Conservation (phyloP, 1,284 basidiomycete genomes). For the Puccinia horiana region DNA sequence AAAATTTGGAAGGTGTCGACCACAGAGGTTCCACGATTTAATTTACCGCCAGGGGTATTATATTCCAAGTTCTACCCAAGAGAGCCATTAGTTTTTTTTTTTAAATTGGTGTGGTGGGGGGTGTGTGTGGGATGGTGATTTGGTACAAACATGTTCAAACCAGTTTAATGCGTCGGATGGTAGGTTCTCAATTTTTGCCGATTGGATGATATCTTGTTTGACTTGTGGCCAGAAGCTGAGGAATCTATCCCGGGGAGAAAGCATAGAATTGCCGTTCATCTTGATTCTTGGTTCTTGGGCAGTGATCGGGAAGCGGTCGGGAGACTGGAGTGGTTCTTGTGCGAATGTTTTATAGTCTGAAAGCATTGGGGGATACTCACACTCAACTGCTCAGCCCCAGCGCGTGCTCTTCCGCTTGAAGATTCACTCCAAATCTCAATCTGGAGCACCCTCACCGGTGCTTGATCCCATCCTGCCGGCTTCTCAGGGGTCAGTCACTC, state of each 20-base stretch:
- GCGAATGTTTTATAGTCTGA: too few species aligned
- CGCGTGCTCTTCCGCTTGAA: too few species aligned
- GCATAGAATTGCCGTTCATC: neutral
- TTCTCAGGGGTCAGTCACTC: too few species aligned
- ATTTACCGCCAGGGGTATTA: conserved; percentile 91
- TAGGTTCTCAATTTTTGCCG: conserved; percentile 71
- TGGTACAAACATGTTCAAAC: conserved; percentile 69
- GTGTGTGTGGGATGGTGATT: neutral
- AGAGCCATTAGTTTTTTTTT: neutral
- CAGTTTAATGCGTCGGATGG: conserved; percentile 78
- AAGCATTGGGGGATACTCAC: too few species aligned
- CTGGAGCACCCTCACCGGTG: too few species aligned
- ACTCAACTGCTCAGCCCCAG: too few species aligned
- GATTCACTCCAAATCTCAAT: too few species aligned
- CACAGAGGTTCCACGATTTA: conserved; percentile 92
- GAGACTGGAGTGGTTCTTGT: too few species aligned
- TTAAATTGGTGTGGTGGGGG: neutral
- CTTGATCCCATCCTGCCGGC: too few species aligned
- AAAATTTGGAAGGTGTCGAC: conserved; percentile 91
- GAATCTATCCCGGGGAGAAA: conserved; percentile 59
- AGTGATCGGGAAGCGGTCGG: too few species aligned
- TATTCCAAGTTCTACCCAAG: conserved; percentile 77
- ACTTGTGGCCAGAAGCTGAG: conserved; percentile 64
- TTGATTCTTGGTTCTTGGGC: neutral
- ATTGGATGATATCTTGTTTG: conserved; percentile 65